These are phyloP conservation scores for Cornus kousa DNA, from an alignment of 148 eudicot genomes.

Conservation along the genomic window DNA sequence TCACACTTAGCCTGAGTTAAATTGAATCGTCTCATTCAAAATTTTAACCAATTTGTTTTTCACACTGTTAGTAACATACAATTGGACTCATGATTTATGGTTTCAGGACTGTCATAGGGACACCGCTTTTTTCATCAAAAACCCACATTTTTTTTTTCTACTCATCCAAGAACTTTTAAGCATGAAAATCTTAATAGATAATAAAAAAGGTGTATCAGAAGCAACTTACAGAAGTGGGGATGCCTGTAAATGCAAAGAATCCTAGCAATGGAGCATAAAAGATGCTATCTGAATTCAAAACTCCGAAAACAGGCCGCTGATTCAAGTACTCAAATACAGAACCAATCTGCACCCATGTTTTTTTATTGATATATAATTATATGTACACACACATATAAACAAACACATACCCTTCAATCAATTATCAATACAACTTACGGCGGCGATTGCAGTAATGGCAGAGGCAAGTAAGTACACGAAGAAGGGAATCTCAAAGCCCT, in stretches of 20 bases:
- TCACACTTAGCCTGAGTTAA: background rate
- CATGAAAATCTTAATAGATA: background rate
- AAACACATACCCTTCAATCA: background rate
- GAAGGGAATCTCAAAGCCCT: conserved; percentile 59
- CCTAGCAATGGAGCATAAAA: conserved; percentile 93
- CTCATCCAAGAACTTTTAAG: background rate
- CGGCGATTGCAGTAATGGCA: conserved; percentile 92
- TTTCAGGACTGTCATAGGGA: background rate
- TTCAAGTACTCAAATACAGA: conserved; percentile 86
- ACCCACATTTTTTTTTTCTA: background rate
- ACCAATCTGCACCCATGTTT: conserved; percentile 52
- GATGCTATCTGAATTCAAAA: conserved; percentile 68
- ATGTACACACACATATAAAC: background rate
- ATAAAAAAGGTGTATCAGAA: background rate
- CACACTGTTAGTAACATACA: background rate
- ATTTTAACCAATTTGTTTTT: background rate
- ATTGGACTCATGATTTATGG: background rate
- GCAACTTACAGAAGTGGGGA: conserved; percentile 81
- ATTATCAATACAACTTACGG: conserved; percentile 35
- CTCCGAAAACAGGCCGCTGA: conserved; percentile 83
- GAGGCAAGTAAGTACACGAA: conserved; percentile 86
- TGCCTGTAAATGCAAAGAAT: conserved; percentile 80
- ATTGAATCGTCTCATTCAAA: background rate
- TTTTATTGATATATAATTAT: background rate
- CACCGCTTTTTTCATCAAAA: background rate